phyloP scores from a whole-genome alignment of 1,139 yeast genomes.

The Magnusiomyces suaveolens region DNA sequence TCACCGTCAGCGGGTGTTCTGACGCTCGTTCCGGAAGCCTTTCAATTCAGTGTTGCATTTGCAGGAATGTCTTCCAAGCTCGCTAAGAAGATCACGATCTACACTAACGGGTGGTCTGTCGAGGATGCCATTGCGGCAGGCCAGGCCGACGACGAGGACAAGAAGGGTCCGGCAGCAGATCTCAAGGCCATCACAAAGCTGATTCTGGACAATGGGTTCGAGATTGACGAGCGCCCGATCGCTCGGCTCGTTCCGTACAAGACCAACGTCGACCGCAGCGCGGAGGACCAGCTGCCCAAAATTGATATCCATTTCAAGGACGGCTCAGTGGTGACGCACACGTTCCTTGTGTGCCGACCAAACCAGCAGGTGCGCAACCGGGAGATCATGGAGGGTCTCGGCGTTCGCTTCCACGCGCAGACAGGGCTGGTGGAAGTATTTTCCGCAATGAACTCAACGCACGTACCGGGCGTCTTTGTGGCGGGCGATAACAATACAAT shows the following conservation, averaged over 20 bases:
- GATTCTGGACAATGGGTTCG: background rate
- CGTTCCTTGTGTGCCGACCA: slow-evolving; percentile 7
- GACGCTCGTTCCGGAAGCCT: background rate
- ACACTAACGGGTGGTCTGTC: slow-evolving; percentile 4
- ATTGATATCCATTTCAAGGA: slow-evolving; percentile 5
- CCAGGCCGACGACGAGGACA: background rate
- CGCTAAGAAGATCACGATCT: slow-evolving; percentile 5
- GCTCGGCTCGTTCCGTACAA: background rate
- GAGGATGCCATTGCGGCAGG: background rate
- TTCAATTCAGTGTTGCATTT: slow-evolving; percentile 3
- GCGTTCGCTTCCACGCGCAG: background rate
- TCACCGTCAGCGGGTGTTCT: slow-evolving; percentile 6
- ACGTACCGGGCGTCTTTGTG: slow-evolving; percentile 7
- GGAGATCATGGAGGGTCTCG: slow-evolving; percentile 3
- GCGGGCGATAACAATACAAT: slow-evolving; percentile 9
- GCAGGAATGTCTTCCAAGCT: slow-evolving; percentile 7
- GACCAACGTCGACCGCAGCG: slow-evolving; percentile 1
- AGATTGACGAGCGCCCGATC: slow-evolving; percentile 3
- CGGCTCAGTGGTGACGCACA: background rate
- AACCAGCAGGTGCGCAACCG: slow-evolving; percentile 7
- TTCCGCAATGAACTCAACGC: slow-evolving; percentile 3
- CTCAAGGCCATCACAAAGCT: background rate
- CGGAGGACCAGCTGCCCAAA: slow-evolving; percentile 2
- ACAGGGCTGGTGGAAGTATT: slow-evolving; percentile 4
- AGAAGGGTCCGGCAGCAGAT: background rate